Conservation (phyloP, 352 stramenopile species). For the Peronosclerospora sorghi region DNA sequence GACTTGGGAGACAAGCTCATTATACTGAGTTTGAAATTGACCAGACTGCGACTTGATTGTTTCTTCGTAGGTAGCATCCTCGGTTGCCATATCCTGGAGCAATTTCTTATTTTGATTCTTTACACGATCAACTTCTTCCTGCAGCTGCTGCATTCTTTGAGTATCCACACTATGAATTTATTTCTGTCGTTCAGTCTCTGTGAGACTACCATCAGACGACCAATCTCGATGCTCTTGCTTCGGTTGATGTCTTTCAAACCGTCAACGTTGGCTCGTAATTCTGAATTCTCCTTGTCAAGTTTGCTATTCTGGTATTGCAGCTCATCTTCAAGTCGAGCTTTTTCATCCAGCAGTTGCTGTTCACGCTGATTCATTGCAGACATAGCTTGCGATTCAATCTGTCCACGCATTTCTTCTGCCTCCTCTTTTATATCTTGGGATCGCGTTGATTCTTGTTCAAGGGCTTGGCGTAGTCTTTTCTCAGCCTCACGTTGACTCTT, state of each 20-base stretch:
- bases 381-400: conserved; percentile 32
- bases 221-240: conserved; percentile 46
- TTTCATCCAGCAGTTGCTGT: conserved; percentile 39
- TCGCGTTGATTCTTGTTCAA: conserved; percentile 25
- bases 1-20: conserved; percentile 39
- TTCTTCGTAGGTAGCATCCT: conserved; percentile 34
- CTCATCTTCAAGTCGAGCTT: conserved; percentile 26
- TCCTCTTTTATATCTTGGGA: conserved; percentile 33
- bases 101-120: conserved; percentile 35
- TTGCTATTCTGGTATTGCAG: conserved; percentile 23
- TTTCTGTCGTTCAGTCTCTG: conserved; percentile 26
- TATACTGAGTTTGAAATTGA: conserved; percentile 53
- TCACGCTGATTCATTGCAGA: conserved; percentile 38
- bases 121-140: conserved; percentile 22
- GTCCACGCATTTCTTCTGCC: conserved; percentile 22
- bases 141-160: conserved; percentile 30
- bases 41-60: conserved; percentile 32
- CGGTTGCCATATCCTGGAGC: conserved; percentile 31
- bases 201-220: conserved; percentile 30
- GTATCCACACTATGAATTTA: conserved; percentile 13
- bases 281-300: conserved; percentile 28
- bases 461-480: conserved; percentile 23
- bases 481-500: conserved; percentile 32
- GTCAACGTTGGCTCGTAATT: conserved; percentile 33
- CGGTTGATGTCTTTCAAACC: conserved; percentile 35